Conservation (phyloP, 2,329 filamentous ascomycete genomes). For the Verticillium isaacii region DNA sequence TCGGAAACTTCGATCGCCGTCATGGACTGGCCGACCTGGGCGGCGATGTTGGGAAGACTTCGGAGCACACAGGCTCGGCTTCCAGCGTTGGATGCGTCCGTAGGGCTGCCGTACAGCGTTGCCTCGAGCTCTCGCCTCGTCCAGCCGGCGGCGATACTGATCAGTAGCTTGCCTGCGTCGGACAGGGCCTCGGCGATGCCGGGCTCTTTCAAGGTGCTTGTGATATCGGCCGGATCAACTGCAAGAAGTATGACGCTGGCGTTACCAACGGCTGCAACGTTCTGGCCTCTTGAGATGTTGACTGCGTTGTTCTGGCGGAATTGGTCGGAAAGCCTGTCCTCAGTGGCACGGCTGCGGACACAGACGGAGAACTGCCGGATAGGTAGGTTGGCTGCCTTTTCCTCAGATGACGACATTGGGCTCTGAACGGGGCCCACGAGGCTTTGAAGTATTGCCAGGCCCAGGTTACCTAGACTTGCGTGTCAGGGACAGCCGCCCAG, state of each 20-base stretch:
- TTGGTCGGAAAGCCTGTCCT: slow-evolving; percentile 12
- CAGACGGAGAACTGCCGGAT: slow-evolving; percentile 21
- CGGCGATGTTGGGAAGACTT: slow-evolving; percentile 29
- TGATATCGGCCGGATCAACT: slow-evolving; percentile 39
- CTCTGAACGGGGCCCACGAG: slow-evolving; percentile 4
- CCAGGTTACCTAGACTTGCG: slow-evolving; percentile 21
- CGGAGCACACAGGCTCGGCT: slow-evolving; percentile 21
- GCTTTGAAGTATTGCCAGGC: slow-evolving; percentile 20
- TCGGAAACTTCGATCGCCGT: slow-evolving; percentile 25
- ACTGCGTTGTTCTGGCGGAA: slow-evolving; percentile 16
- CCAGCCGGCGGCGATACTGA: slow-evolving; percentile 48
- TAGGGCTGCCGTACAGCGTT: background rate
- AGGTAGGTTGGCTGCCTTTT: slow-evolving; percentile 1
- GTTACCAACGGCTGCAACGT: slow-evolving; percentile 25
- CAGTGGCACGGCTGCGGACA: slow-evolving; percentile 20
- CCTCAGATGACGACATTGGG: background rate
- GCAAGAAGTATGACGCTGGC: slow-evolving; percentile 40
- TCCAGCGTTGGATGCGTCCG: slow-evolving; percentile 2
- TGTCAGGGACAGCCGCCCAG: background rate
- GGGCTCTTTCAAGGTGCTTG: slow-evolving; percentile 26
- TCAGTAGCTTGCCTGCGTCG: slow-evolving; percentile 33
- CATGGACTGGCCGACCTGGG: slow-evolving; percentile 23
- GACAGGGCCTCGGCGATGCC: slow-evolving; percentile 31
- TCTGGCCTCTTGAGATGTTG: slow-evolving; percentile 18
- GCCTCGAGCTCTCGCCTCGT: slow-evolving; percentile 32